Base-by-base conservation (phyloP, 345 rosid genomes). In the Linum lewisii region DNA sequence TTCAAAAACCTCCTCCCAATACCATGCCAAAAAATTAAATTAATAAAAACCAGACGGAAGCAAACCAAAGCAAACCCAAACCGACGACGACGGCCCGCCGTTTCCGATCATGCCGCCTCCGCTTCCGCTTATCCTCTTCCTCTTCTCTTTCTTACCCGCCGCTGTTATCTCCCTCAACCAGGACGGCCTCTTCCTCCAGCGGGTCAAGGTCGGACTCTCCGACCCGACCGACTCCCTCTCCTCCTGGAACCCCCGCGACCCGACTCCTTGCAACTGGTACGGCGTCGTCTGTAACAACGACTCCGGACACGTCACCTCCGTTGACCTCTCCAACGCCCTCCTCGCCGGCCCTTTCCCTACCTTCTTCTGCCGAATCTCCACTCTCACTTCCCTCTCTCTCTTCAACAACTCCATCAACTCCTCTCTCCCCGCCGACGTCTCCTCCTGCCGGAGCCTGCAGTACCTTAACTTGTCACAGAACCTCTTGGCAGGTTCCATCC, bases 291-390 rank as follows among this genome's bases (percentile, higher is more conserved):
- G 99, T 79, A 76, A 85, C 73, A 3, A 68, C 0, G 14, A 36
- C 1, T 62, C 80, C 52, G 63, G 49, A 45, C 60, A 71, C 14
- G 93, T 93, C 75, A 53, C 16, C 65, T 72, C 88, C 15, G 63
- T 88, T 59, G 20, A 86, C 68, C 84, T 93, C 60, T 69, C 93
- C 9, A 4, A 59, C 32, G 73, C 68, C 29, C 66, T 44, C 58
- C 86, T 93, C 74, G 32, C 65, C 45, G 97, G 99, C 2, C 83
- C 89, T 54, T 89, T 93, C 75, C 96, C 97, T 1, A 34, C 77
- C 64, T 44, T 77, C 78, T 69, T 93, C 69, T 93, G 99, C 68
- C 79, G 79, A 49, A 90, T 88, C 29, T 80, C 92, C 54, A 70
- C 63, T 53, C 81, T 92, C 7, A 34, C 77, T 6, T 59, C 36